Evolutionary conservation across 202 grass and related monocot genomes (phyloP), one percentile per base, ranked within the genome.

Genomic region (Carex sylvatica): DNA sequence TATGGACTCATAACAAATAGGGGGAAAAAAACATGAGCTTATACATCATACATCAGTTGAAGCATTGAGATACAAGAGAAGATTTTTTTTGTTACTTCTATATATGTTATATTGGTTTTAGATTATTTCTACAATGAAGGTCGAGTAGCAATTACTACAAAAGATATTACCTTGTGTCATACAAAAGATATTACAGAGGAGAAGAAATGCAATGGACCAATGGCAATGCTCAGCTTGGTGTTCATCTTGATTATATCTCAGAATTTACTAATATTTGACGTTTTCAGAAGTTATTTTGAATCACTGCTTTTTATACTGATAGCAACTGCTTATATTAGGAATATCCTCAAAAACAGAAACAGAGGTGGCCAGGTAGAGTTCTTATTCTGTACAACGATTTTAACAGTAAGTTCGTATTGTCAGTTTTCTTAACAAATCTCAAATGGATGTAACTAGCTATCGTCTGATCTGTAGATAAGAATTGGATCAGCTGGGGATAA

Each of bases 151-250:
- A n/a, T n/a, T n/a, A n/a, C n/a, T n/a, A n/a, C n/a, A n/a, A n/a
- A n/a, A n/a, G n/a, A n/a, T n/a, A 65, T 68, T 68, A 68, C 65
- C 65, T 68, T 68, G 33, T 1, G 33, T 68, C 65, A 68, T 19
- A 40, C 33, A 68, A 68, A 68, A 6, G 65, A 68, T 13, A 19
- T n/a, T 68, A 68, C 6, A 10, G 2, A 68, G 6, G 65, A 68
- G 33, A 18, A 68, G 65, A 40, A 68, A 68, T 40, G 65, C 65
- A 68, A 68, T 0, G 14, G 65, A 19, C 33, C 65, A 68, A 68
- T 0, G 14, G 65, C 40, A 68, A 40, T 6, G 30, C 28, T 26
- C 4, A 65, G 16, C 65, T 68, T 40, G 33, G 33, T 68, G 10
- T 68, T 68, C 65, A 68, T 40, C 65, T 68, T 68, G 16, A 68